Evolutionary conservation across 345 rosid species (phyloP).

Genomic region (Noccaea bulbosa): DNA sequence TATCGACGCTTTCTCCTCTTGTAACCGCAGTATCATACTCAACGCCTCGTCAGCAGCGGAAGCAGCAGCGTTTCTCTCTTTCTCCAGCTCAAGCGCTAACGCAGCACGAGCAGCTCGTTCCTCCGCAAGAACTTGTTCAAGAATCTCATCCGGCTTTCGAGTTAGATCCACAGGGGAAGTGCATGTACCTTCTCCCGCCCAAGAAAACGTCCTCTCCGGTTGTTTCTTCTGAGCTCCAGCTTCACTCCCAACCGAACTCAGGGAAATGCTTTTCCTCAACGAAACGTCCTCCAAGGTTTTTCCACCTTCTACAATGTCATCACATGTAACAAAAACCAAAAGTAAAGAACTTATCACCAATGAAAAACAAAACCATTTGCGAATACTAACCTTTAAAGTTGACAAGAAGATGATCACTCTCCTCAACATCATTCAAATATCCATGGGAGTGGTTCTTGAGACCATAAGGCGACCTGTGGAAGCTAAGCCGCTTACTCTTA

Average conservation of each 20-base stretch:
- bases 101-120: constrained; percentile 51
- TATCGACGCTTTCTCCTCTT: constrained; percentile 67
- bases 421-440: constrained; percentile 39
- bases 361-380: not conserved
- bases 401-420: constrained; percentile 33
- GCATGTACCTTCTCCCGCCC: constrained; percentile 38
- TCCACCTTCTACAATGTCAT: constrained; percentile 12
- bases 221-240: constrained; percentile 34
- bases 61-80: constrained; percentile 78
- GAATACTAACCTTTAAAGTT: constrained; percentile 33
- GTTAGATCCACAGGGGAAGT: constrained; percentile 38
- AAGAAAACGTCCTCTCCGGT: constrained; percentile 37
- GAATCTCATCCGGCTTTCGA: constrained; percentile 38
- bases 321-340: not conserved
- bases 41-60: constrained; percentile 77
- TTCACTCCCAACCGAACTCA: constrained; percentile 35
- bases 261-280: constrained; percentile 32
- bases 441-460: constrained; percentile 48
- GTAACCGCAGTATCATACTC: constrained; percentile 68
- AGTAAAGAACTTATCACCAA: not conserved
- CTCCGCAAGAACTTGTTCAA: constrained; percentile 55
- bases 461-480: constrained; percentile 43
- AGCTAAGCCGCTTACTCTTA: constrained; percentile 41
- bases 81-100: constrained; percentile 67
- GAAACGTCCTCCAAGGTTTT: constrained; percentile 15